Conservation (phyloP, 2,329 filamentous ascomycete genomes). For the Alternaria gansuensis region DNA sequence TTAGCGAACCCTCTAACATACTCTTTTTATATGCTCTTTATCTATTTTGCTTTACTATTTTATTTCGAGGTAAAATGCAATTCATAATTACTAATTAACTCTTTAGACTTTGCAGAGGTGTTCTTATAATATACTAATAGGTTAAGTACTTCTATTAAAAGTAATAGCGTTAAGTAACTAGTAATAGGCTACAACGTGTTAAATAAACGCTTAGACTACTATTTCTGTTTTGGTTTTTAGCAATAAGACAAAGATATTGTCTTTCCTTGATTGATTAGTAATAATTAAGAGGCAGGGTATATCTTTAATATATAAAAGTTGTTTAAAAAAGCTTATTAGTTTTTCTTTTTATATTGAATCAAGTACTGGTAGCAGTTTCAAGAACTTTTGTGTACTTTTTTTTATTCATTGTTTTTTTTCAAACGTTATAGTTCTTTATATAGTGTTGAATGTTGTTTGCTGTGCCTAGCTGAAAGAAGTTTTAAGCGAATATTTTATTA, state of each 20-base stretch:
- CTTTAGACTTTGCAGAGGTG: not conserved
- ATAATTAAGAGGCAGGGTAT: not conserved
- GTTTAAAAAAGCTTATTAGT: slow-evolving; percentile 10
- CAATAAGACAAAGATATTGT: not conserved
- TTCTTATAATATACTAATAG: not conserved
- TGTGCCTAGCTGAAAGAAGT: not conserved
- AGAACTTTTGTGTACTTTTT: not conserved
- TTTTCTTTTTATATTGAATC: too few species aligned
- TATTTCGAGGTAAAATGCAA: slow-evolving; percentile 10
- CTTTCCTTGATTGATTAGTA: not conserved
- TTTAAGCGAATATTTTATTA: not conserved
- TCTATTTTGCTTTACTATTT: slow-evolving; percentile 5
- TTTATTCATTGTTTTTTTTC: not conserved
- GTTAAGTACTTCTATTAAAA: not conserved
- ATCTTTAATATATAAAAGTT: not conserved
- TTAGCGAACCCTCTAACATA: not conserved
- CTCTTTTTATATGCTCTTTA: slow-evolving; percentile 1
- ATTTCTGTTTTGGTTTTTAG: not conserved
- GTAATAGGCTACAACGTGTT: not conserved
- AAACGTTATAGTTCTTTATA: not conserved
- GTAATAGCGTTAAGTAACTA: slow-evolving; percentile 1
- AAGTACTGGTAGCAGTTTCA: slow-evolving; percentile 14
- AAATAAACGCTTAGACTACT: slow-evolving; percentile 1
- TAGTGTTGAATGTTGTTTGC: not conserved
- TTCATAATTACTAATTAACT: slow-evolving; percentile 5